Evolutionary conservation across 2,329 filamentous ascomycete genomes (phyloP).

Genomic region (Paraconiothyrium brasiliense): DNA sequence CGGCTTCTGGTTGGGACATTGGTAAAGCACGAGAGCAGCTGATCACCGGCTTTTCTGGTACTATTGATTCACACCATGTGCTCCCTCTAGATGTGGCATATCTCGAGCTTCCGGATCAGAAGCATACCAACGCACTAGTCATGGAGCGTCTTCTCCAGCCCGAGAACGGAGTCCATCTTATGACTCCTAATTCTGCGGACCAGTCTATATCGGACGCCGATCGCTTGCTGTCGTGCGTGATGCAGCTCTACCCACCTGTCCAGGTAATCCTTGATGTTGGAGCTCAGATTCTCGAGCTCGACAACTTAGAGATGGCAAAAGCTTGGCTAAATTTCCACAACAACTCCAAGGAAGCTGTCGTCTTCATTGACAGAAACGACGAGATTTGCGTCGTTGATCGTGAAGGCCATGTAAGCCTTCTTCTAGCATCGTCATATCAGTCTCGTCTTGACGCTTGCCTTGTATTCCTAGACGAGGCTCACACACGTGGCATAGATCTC

Average conservation of each 20-base stretch:
- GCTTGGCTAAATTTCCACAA: conserved; percentile 62
- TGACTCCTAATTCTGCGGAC: not conserved
- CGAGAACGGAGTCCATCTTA: conserved; percentile 29
- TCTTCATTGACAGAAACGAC: conserved; percentile 68
- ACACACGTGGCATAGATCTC: conserved; percentile 76
- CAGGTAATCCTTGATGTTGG: conserved; percentile 76
- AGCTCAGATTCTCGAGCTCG: conserved; percentile 72
- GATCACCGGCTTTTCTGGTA: conserved; percentile 75
- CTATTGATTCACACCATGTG: conserved; percentile 67
- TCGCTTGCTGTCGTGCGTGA: conserved; percentile 58
- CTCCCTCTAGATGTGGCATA: conserved; percentile 67
- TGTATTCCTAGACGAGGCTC: conserved; percentile 74
- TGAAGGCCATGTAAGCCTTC: conserved; percentile 55
- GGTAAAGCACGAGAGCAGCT: conserved; percentile 58
- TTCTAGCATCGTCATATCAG: conserved; percentile 68
- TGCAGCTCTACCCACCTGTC: conserved; percentile 49
- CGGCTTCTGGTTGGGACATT: conserved; percentile 74
- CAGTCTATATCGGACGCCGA: conserved; percentile 46
- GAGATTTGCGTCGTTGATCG: conserved; percentile 64
- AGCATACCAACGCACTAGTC: conserved; percentile 74
- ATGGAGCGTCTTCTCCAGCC: conserved; percentile 65
- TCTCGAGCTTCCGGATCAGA: conserved; percentile 62
- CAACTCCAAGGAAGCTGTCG: conserved; percentile 50
- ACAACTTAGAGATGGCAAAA: conserved; percentile 54
- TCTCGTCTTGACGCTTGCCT: conserved; percentile 67